Evolutionary conservation across 1,139 yeast genomes (phyloP).

Genomic region (Diutina siamensis): DNA sequence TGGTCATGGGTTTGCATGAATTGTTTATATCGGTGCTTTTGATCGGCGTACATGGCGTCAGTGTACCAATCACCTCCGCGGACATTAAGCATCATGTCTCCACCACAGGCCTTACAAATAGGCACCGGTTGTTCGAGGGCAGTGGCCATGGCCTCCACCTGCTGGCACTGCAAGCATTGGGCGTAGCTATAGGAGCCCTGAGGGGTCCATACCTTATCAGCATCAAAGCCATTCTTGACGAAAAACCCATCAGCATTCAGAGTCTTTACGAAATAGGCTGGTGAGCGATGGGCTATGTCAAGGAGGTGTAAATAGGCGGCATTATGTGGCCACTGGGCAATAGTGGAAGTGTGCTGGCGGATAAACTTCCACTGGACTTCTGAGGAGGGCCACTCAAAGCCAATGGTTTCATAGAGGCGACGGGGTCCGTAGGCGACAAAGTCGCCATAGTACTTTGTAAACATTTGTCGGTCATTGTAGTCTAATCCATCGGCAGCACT

Average conservation of each 20-base stretch:
- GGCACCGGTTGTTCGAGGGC: neutral
- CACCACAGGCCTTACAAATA: neutral
- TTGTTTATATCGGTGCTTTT: neutral
- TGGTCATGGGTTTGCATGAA: neutral
- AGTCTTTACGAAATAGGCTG: neutral
- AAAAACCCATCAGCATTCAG: neutral
- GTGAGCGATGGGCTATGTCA: neutral
- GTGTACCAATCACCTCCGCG: slow-evolving; percentile 1
- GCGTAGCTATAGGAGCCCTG: neutral
- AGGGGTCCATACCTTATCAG: neutral
- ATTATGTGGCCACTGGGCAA: neutral
- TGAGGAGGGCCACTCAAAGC: neutral
- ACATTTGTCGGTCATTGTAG: neutral
- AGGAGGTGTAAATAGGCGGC: neutral
- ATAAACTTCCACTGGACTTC: neutral
- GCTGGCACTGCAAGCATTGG: neutral
- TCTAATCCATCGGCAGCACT: slow-evolving; percentile 3
- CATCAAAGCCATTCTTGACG: neutral
- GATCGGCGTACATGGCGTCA: neutral
- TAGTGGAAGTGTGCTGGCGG: neutral
- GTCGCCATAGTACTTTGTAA: neutral
- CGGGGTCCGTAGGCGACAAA: neutral
- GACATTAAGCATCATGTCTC: neutral
- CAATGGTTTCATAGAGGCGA: slow-evolving; percentile 1
- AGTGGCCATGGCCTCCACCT: neutral